Percentiles rank a stretch among this genome's conserved stretches.
These are phyloP conservation scores for Fomitopsis pinicola DNA, from an alignment of 1,284 basidiomycete species.

Conservation along the genomic window DNA sequence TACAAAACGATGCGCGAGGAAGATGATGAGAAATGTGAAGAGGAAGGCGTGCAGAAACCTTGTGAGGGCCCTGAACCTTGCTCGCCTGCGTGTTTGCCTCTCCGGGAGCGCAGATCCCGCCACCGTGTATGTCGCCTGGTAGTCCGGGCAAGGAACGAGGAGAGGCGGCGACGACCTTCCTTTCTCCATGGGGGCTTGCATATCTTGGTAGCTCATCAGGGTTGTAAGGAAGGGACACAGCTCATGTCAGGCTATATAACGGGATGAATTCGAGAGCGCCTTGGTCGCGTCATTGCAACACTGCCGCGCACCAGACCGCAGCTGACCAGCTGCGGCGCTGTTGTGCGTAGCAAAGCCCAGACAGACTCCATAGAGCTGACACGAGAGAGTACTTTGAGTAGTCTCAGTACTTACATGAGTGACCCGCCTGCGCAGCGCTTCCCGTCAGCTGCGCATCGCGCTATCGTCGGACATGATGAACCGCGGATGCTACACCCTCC, in stretches of 20 bases:
- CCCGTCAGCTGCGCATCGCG: background rate
- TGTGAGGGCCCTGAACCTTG: background rate
- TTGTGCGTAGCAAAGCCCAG: background rate
- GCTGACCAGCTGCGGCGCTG: background rate
- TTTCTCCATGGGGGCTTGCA: background rate
- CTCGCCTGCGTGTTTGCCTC: background rate
- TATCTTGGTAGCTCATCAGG: background rate
- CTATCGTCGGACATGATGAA: background rate
- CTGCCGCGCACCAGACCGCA: background rate
- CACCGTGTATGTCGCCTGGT: background rate
- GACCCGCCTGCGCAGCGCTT: background rate
- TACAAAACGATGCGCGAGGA: background rate
- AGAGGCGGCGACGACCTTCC: background rate
- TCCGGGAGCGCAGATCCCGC: constrained; percentile 1
- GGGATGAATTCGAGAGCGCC: background rate
- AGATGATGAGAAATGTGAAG: background rate
- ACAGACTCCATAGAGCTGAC: background rate
- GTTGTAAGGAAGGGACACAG: background rate
- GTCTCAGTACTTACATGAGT: background rate
- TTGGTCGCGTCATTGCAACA: background rate
- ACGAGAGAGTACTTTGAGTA: background rate
- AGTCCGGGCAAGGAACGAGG: background rate
- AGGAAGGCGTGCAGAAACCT: constrained; percentile 3
- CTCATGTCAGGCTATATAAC: background rate
- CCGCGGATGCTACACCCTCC: background rate